Evolutionary conservation across 1,139 yeast genomes (phyloP).

Genomic region (Groenewaldozyma sp.): DNA sequence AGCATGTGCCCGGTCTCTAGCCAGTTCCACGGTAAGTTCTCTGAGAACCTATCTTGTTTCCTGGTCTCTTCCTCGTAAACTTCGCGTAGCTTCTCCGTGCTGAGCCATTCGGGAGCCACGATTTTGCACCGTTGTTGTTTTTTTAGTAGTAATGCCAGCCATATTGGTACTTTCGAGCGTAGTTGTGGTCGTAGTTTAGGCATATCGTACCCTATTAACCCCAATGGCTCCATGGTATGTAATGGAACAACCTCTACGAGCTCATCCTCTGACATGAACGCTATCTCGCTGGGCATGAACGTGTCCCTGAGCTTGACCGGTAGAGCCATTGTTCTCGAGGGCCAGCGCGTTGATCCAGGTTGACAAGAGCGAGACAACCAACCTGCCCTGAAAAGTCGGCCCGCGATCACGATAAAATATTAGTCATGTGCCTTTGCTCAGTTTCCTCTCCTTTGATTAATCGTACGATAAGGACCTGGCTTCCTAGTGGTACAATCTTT

Average conservation of each 20-base stretch:
- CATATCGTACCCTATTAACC: slow-evolving; percentile 44
- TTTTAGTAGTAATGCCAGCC: slow-evolving; percentile 80
- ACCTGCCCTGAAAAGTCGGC: too few species aligned
- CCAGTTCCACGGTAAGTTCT: slow-evolving; percentile 75
- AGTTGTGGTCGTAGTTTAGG: slow-evolving; percentile 61
- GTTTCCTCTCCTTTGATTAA: too few species aligned
- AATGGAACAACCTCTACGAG: slow-evolving; percentile 64
- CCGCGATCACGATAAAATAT: too few species aligned
- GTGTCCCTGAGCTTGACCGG: slow-evolving; percentile 49
- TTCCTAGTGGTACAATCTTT: too few species aligned
- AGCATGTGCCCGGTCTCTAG: slow-evolving; percentile 65
- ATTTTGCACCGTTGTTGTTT: slow-evolving; percentile 81
- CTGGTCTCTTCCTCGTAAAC: slow-evolving; percentile 61
- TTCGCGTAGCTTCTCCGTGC: slow-evolving; percentile 43
- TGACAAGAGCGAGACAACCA: too few species aligned
- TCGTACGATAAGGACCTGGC: too few species aligned
- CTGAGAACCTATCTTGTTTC: slow-evolving; percentile 51
- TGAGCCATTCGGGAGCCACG: slow-evolving; percentile 85
- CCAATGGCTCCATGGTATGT: slow-evolving; percentile 54
- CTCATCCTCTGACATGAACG: slow-evolving; percentile 79
- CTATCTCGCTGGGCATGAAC: slow-evolving; percentile 69
- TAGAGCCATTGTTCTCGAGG: slow-evolving; percentile 54
- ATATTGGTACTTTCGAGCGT: slow-evolving; percentile 64
- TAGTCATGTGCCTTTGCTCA: background rate
- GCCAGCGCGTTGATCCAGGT: too few species aligned